phyloP scores from a whole-genome alignment of 1,139 yeast species.

The Saccharomyces hybrid region DNA sequence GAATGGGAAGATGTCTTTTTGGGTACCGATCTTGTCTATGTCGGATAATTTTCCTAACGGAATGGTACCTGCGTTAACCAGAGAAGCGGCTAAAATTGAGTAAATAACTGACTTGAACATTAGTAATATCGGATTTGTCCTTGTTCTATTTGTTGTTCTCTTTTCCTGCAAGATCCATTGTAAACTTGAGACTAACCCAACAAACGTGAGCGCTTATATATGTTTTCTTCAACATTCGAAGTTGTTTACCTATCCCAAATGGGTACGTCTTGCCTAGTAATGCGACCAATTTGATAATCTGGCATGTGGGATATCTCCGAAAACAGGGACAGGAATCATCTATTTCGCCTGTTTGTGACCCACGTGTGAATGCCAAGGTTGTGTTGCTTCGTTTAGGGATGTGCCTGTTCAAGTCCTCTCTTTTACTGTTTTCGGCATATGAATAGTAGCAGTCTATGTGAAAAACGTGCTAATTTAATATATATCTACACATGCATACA shows the following conservation, averaged over 20 bases:
- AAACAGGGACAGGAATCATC: background rate
- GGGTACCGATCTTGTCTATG: too few relatives aligned
- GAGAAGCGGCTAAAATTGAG: too few relatives aligned
- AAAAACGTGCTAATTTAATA: background rate
- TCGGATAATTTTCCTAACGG: too few relatives aligned
- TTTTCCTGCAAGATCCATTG: background rate
- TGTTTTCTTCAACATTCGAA: background rate
- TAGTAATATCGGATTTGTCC: background rate
- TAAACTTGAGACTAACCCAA: background rate
- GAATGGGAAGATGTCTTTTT: too few relatives aligned
- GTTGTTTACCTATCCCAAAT: background rate
- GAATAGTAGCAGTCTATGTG: background rate
- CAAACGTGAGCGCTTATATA: background rate
- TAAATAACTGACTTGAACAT: too few relatives aligned
- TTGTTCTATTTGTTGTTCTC: background rate
- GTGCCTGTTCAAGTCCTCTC: background rate
- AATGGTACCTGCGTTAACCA: too few relatives aligned
- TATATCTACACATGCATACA: background rate
- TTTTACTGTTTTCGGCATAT: background rate
- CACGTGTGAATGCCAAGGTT: background rate
- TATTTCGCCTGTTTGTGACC: background rate
- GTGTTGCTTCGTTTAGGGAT: background rate
- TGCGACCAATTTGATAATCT: background rate
- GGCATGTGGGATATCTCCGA: background rate
- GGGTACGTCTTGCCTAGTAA: background rate